Conservation (phyloP, 2,329 filamentous ascomycete genomes). For the Boeremia exigua region DNA sequence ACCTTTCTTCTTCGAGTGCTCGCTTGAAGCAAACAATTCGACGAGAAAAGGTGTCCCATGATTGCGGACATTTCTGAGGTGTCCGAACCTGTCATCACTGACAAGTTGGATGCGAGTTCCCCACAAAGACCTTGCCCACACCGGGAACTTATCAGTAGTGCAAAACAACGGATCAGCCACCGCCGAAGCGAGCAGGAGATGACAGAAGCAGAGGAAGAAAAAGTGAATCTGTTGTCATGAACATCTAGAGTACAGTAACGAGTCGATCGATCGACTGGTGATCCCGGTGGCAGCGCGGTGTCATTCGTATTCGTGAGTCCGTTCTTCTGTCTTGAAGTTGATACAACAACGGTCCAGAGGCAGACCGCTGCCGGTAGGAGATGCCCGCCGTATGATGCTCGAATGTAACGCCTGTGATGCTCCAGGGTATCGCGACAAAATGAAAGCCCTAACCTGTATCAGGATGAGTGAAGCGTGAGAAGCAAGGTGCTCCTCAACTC, state of each 20-base stretch:
- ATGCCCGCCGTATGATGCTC: constrained; percentile 18
- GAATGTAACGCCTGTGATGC: constrained; percentile 14
- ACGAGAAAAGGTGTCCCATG: constrained; percentile 47
- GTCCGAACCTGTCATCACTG: constrained; percentile 3
- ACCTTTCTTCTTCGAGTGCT: constrained; percentile 42
- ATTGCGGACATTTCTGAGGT: constrained; percentile 22
- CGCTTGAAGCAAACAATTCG: constrained; percentile 35
- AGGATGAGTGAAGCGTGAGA: constrained; percentile 23
- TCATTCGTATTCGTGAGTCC: constrained; percentile 3
- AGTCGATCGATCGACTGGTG: constrained; percentile 6
- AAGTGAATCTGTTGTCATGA: constrained; percentile 24
- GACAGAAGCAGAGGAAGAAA: constrained; percentile 17
- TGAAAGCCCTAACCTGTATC: constrained; percentile 16
- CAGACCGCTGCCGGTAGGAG: constrained; percentile 9
- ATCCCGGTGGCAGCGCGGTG: not conserved
- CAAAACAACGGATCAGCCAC: not conserved
- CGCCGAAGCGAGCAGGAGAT: constrained; percentile 3
- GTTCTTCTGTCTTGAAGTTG: constrained; percentile 18
- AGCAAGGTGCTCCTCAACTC: constrained; percentile 23
- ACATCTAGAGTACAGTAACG: constrained; percentile 29
- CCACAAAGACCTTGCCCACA: constrained; percentile 31
- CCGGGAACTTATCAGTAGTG: constrained; percentile 28
- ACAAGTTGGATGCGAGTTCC: constrained; percentile 1
- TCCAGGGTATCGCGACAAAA: constrained; percentile 11
- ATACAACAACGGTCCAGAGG: constrained; percentile 17